Evolutionary conservation across 2,329 filamentous ascomycete genomes (phyloP), one percentile per base, ranked within the genome.

Genomic region (Aspergillus ustus): DNA sequence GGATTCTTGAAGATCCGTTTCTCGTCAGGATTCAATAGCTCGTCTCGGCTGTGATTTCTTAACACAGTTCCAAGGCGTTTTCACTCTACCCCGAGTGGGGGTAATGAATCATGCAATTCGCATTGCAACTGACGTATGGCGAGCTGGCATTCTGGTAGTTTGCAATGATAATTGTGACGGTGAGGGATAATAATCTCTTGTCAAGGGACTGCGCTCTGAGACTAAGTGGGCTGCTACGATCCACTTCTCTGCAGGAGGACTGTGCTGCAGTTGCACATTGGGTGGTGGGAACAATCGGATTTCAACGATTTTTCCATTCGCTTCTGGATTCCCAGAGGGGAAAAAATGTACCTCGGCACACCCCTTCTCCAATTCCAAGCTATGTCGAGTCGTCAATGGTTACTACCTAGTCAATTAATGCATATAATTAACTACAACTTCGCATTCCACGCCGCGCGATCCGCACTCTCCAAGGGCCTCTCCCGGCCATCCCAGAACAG

Each of bases 401-500:
- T n/a, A 34, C 31, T 34, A 34, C 7, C 8, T 34, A 34, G 3
- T 3, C 2, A 34, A 9, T 7, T 34, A 34, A 34, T 13, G 4
- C 31, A 15, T n/a, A 13, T 28, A 28, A 19, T 25, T 28, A 31
- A 15, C 63, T 75, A 81, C 20, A 82, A 69, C 68, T 81, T 82
- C 5, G 80, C 78, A 69, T 81, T 79, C 79, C 80, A 82, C 0
- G 80, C 79, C 11, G 77, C 78, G 11, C 80, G 73, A 69, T 82
- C 80, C 17, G 80, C 75, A 43, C 72, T 78, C 67, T 81, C 80
- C 53, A 81, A 61, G 17, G 79, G 79, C 55, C 74, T 68, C 62
- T 79, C 75, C 7, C 78, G 66, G 7, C 81, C 81, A 65, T 83
- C 81, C 80, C 81, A 83, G 65, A 79, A 82, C 25, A 83, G 54